These are phyloP conservation scores for Lasiosphaeris hirsuta DNA, from an alignment of 495 filamentous ascomycete species.

Conservation along the genomic window DNA sequence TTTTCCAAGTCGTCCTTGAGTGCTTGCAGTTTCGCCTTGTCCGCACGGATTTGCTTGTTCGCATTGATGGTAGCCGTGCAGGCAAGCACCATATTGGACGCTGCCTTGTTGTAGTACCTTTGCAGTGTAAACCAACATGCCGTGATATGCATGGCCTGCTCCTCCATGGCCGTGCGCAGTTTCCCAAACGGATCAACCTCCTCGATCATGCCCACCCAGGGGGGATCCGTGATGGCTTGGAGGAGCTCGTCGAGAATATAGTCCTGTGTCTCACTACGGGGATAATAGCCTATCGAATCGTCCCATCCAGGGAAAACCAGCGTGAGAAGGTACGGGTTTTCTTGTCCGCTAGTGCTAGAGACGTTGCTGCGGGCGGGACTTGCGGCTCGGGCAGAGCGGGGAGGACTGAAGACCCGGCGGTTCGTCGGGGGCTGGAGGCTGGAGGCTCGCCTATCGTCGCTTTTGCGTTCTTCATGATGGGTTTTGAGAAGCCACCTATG, in stretches of 20 bases:
- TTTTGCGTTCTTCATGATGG: no score
- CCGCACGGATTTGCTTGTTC: neutral
- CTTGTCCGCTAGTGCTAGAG: no score
- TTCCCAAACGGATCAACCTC: neutral
- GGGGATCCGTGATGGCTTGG: neutral
- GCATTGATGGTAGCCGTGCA: neutral
- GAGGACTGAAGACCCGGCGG: no score
- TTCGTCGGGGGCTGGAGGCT: no score
- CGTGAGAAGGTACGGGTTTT: no score
- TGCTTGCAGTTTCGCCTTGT: neutral
- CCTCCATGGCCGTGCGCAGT: neutral
- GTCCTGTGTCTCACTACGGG: neutral
- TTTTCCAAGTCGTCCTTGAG: neutral
- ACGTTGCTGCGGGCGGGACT: no score
- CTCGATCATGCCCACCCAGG: neutral
- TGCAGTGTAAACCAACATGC: neutral
- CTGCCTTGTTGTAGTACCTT: neutral
- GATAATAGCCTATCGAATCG: neutral
- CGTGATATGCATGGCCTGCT: neutral
- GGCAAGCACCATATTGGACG: neutral
- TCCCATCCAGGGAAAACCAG: no score
- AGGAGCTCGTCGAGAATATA: neutral
- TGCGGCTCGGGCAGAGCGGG: no score
- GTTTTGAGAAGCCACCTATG: no score
- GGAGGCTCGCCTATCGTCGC: no score